Evolutionary conservation across 2,329 filamentous ascomycete genomes (phyloP), one percentile per base, ranked within the genome.

Genomic region (Beauveria australis): DNA sequence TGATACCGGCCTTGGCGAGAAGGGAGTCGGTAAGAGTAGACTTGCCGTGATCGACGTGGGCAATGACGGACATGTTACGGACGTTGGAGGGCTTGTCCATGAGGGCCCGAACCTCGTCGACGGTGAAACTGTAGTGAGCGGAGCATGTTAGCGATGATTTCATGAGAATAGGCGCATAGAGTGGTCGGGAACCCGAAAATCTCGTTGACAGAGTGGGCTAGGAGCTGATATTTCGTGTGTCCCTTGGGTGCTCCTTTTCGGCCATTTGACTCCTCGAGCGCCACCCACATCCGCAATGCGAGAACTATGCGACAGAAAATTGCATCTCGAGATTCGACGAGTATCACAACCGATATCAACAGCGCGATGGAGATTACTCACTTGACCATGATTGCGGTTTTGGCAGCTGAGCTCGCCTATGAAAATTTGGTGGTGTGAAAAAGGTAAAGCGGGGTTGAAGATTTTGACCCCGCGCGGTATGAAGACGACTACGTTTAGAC

Each of bases 41-140:
- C 83, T 99, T 99, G 84, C 94, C 94, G 87, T 99, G 94, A 81
- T 99, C 94, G 88, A 99, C 92, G 84, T 99, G 94, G 79, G 94
- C 94, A 91, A 97, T 97, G 79, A 99, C 94, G 83, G 92, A 97
- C 93, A 97, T 97, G 88, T 97, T 97, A 80, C 84, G 83, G 77
- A 88, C 84, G 78, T 88, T 88, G 75, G 77, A 82, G 70, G 89
- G 87, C 81, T 88, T 87, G 86, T 91, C 88, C 89, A 89, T 90
- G 76, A 89, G 73, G 72, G 65, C 70, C 78, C 88, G 87, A 78
- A 92, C 89, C 86, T 91, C 92, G 78, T 97, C 93, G 81, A 97
- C 88, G 75, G 94, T 97, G 88, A 97, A 97, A 88, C 92, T 97
- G 75, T 9, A 41, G 43, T 18, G 14, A 28, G 10, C 43, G 26